Evolutionary conservation across 23 red algal genomes (phyloP).

Genomic region (Gracilariopsis chorda): DNA sequence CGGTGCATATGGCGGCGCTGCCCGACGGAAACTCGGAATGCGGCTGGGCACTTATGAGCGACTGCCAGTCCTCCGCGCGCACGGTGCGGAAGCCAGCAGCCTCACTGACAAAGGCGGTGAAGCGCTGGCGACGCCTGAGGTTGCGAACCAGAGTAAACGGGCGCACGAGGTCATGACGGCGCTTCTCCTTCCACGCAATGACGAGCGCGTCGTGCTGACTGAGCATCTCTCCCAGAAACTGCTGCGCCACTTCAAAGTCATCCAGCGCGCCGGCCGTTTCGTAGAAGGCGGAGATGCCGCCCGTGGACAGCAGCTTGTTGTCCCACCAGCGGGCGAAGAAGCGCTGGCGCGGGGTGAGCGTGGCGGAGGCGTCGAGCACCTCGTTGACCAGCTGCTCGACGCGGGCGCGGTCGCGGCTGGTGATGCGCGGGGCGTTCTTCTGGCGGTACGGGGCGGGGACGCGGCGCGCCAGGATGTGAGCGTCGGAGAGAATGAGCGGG

Average conservation of each 20-base stretch:
- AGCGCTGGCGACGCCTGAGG: neutral
- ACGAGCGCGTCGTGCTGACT: conserved; percentile 39
- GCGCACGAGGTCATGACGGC: conserved; percentile 21
- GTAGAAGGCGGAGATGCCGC: conserved; percentile 9
- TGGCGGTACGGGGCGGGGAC: neutral
- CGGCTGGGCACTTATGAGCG: conserved; percentile 28
- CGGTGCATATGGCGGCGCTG: conserved; percentile 25
- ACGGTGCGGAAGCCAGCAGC: neutral
- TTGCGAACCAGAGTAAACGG: neutral
- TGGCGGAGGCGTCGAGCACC: neutral
- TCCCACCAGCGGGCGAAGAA: conserved; percentile 36
- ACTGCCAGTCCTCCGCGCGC: conserved; percentile 1
- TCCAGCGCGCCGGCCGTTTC: neutral
- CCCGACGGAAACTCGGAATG: conserved; percentile 59
- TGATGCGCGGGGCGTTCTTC: neutral
- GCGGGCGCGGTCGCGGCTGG: neutral
- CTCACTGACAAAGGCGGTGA: conserved; percentile 1
- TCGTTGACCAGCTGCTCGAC: neutral
- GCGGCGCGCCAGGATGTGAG: neutral
- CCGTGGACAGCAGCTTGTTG: conserved; percentile 36
- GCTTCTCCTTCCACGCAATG: conserved; percentile 43
- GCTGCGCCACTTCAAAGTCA: conserved; percentile 13
- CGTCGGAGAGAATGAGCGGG: neutral
- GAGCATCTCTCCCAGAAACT: conserved; percentile 28
- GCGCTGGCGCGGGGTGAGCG: conserved; percentile 3